Conservation (phyloP, 2,329 filamentous ascomycete species). For the Orbilia ellipsospora region DNA sequence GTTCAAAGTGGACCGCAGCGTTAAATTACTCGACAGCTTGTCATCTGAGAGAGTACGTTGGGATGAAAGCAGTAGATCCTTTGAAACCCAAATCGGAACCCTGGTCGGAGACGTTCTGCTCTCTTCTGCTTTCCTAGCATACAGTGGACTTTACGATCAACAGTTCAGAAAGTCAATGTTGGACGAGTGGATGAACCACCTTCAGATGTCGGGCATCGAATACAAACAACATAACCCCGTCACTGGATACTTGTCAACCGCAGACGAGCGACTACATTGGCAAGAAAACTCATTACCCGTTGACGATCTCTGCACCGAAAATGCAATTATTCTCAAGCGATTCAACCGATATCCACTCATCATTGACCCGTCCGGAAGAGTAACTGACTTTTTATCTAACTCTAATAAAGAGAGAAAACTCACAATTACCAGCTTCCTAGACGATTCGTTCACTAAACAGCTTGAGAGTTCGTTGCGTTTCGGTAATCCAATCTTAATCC, state of each 20-base stretch:
- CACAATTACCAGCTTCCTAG: slow-evolving; percentile 96
- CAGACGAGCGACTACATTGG: slow-evolving; percentile 94
- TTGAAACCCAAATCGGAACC: slow-evolving; percentile 96
- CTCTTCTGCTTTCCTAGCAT: slow-evolving; percentile 96
- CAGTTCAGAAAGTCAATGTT: slow-evolving; percentile 98
- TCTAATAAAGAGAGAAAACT: slow-evolving; percentile 93
- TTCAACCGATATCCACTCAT: slow-evolving; percentile 99
- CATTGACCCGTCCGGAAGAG: slow-evolving; percentile 94
- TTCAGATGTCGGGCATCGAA: slow-evolving; percentile 89
- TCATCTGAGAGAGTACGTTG: slow-evolving; percentile 92
- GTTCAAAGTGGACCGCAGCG: slow-evolving; percentile 97
- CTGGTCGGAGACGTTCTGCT: slow-evolving; percentile 95
- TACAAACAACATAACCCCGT: slow-evolving; percentile 95
- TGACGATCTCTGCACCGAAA: slow-evolving; percentile 97
- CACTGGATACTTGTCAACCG: slow-evolving; percentile 95
- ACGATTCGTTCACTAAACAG: slow-evolving; percentile 98
- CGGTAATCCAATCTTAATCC: slow-evolving; percentile 97
- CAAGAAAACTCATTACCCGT: slow-evolving; percentile 93
- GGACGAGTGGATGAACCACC: slow-evolving; percentile 95
- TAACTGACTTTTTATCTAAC: slow-evolving; percentile 93
- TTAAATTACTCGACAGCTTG: slow-evolving; percentile 90
- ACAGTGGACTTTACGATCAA: slow-evolving; percentile 96
- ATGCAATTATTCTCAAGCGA: slow-evolving; percentile 94
- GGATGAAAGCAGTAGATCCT: slow-evolving; percentile 97
- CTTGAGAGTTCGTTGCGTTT: slow-evolving; percentile 96